Base-by-base conservation (phyloP, 148 eudicot genomes). In the Agrostemma githago region DNA sequence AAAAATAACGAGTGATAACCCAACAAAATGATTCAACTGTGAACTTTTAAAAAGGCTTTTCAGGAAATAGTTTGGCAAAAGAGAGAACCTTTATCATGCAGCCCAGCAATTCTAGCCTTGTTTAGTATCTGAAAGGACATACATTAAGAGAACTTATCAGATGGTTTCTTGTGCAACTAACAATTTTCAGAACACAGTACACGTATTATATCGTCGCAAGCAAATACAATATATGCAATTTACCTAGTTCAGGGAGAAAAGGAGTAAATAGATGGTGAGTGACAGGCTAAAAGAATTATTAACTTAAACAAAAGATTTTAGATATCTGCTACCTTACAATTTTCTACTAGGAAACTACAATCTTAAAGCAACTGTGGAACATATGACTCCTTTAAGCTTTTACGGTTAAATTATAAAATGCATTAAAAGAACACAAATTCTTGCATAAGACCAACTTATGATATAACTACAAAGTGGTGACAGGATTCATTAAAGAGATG, bases 31-130 rank as follows among this genome's bases (percentile, higher is more conserved):
- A 43, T 37, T 10, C 15, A 65, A 16, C 16, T 69, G 5, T 17
- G 11, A 63, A 65, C n/a, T n/a, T 43, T 61, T n/a, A 12, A 43
- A 34, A 19, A 56, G 6, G 57, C 62, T n/a, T 56, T 8, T 51
- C 44, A n/a, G 43, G 6, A 6, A 44, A 5, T 0, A 20, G 17
- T 62, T 71, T 6, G 26, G 15, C 70, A 53, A 34, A 68, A 38
- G 62, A 68, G 74, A 82, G 85, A 68, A 89, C 96, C 92, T 89
- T 93, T 93, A 82, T 93, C 98, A 73, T 90, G 96, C 79, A 89
- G 83, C 67, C 96, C 96, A 46, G 86, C 84, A 72, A 90, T 70
- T 62, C 82, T 79, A 64, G 91, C 78, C 79, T 81, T 89, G 78
- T 76, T 89, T 76, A 62, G 65, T 61, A 93, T 80, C 98, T 93